These are phyloP conservation scores for Naganishia sp. DNA, from an alignment of 1,284 basidiomycete species.

Conservation along the genomic window DNA sequence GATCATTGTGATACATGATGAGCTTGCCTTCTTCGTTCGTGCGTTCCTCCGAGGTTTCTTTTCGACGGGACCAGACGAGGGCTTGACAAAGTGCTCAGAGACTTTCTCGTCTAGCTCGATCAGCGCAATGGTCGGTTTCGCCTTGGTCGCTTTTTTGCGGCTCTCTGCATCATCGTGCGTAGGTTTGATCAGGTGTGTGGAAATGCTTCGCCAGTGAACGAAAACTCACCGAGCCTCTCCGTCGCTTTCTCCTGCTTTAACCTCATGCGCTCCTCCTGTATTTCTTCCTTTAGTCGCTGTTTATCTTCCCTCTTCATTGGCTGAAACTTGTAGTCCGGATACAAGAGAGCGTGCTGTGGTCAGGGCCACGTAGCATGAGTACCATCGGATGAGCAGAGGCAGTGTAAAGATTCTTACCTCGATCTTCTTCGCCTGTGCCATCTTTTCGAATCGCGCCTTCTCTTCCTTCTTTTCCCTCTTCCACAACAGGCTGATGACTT, in stretches of 20 bases:
- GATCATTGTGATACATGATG: neutral
- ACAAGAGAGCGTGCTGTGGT: conserved; percentile 59
- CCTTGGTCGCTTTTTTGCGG: conserved; percentile 12
- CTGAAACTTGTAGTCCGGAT: conserved; percentile 72
- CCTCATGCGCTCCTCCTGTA: conserved; percentile 41
- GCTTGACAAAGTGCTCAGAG: neutral
- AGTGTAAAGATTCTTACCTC: conserved; percentile 50
- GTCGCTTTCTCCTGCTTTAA: conserved; percentile 30
- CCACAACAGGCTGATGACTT: conserved; percentile 71
- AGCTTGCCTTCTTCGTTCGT: neutral
- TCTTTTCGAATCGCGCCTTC: conserved; percentile 64
- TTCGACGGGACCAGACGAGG: conserved; percentile 7
- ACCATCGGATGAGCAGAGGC: neutral
- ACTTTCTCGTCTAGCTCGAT: neutral
- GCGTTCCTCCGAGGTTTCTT: conserved; percentile 14
- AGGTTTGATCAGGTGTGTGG: too few relatives aligned
- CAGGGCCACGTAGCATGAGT: neutral
- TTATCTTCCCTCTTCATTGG: conserved; percentile 70
- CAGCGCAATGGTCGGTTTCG: neutral
- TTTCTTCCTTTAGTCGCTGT: conserved; percentile 57
- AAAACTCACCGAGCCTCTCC: conserved; percentile 10
- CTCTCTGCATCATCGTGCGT: neutral
- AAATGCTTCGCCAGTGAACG: neutral
- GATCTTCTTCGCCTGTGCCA: conserved; percentile 67
- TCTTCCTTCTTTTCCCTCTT: conserved; percentile 60